A percentile compares a stretch with the other conserved stretches of the same genome.
These are phyloP conservation scores for Austroboletus niveus DNA, from an alignment of 1,284 basidiomycete species.

Conservation along the genomic window DNA sequence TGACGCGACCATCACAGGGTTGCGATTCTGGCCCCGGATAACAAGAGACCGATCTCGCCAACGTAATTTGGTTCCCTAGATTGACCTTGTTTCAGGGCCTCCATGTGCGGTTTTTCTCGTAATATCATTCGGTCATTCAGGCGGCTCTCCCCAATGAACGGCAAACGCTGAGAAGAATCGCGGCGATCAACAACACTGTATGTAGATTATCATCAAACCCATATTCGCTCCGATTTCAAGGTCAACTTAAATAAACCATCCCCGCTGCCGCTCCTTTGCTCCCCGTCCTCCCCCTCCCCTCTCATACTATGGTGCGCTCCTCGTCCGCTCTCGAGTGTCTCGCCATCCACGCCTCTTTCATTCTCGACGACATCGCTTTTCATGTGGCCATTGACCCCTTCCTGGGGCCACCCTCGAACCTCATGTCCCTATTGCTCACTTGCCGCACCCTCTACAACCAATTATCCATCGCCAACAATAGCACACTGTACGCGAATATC, in stretches of 20 bases:
- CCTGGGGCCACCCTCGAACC: constrained; percentile 40
- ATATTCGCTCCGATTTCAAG: constrained; percentile 36
- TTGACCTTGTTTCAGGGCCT: constrained; percentile 34
- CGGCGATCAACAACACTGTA: constrained; percentile 45
- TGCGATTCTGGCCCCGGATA: constrained; percentile 5
- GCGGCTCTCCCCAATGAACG: constrained; percentile 35
- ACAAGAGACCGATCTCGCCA: constrained; percentile 11
- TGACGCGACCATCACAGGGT: constrained; percentile 10
- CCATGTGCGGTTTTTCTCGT: constrained; percentile 31
- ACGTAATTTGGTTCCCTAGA: constrained; percentile 11
- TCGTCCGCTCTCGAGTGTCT: constrained; percentile 25
- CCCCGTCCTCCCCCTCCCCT: not conserved
- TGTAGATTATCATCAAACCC: constrained; percentile 38
- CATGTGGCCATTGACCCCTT: constrained; percentile 35
- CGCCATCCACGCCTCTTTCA: constrained; percentile 20
- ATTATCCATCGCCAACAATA: constrained; percentile 38
- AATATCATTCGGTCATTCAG: constrained; percentile 33
- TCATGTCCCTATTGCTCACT: constrained; percentile 49
- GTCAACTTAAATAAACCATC: constrained; percentile 29
- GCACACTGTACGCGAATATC: constrained; percentile 56
- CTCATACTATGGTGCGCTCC: constrained; percentile 4
- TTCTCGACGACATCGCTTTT: constrained; percentile 42
- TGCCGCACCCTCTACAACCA: constrained; percentile 45
- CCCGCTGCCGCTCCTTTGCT: constrained; percentile 10
- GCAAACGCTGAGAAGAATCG: constrained; percentile 36